A percentile compares a stretch with the other conserved stretches of the same genome.
These are phyloP conservation scores for Coccomyxa subellipsoidea DNA, from an alignment of 163 green algal species.

Conservation along the genomic window DNA sequence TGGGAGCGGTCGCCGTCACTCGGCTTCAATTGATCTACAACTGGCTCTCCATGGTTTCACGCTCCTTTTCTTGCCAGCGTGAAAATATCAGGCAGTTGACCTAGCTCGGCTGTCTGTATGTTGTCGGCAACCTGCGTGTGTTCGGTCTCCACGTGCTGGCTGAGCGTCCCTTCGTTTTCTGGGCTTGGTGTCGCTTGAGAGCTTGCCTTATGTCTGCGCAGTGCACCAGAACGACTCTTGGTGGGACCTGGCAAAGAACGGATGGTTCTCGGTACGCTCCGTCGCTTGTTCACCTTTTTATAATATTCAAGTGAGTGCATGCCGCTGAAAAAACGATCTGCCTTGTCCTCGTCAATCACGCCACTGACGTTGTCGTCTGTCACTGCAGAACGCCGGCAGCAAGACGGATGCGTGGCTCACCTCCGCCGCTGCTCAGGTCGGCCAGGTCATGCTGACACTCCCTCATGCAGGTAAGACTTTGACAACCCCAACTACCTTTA, in stretches of 20 bases:
- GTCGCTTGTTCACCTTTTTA: no score
- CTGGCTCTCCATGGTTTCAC: neutral
- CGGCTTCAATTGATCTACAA: no score
- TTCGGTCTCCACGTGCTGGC: neutral
- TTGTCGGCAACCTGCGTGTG: neutral
- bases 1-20: no score
- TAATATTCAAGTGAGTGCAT: no score
- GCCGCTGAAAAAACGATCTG: no score
- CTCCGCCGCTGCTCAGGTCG: constrained; percentile 22
- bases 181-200: neutral
- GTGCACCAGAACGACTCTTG: neutral
- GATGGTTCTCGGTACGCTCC: neutral
- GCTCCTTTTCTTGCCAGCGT: neutral
- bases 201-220: neutral
- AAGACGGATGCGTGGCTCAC: constrained; percentile 24
- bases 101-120: neutral
- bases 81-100: neutral
- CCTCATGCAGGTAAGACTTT: neutral
- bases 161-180: neutral
- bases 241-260: neutral
- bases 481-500: no score
- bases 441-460: neutral
- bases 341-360: no score
- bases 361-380: neutral
- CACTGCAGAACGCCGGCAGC: constrained; percentile 5